A percentile compares a stretch with the other conserved stretches of the same genome.
Evolutionary conservation across 2,329 filamentous ascomycete genomes (phyloP).

Genomic region (Penicillium nordicum): DNA sequence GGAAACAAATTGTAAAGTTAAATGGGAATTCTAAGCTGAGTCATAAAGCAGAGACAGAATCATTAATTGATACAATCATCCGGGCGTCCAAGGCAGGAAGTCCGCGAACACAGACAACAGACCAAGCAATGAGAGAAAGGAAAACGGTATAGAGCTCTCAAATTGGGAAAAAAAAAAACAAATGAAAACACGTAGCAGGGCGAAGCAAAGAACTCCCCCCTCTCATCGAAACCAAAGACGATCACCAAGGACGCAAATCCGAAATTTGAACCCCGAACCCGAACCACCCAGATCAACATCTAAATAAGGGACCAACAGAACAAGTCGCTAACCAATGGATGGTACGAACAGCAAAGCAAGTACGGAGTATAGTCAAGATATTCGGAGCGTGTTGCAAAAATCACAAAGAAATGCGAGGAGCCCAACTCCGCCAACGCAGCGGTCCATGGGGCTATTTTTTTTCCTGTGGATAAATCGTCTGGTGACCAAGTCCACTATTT

Average conservation of each 20-base stretch:
- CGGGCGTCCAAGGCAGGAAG: slow-evolving; percentile 2
- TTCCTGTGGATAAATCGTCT: neutral
- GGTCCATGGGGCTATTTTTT: neutral
- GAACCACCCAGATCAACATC: slow-evolving; percentile 1
- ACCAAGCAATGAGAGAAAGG: slow-evolving; percentile 11
- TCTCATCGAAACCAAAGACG: neutral
- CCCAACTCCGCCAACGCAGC: slow-evolving; percentile 20
- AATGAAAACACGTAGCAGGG: slow-evolving; percentile 3
- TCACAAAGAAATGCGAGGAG: slow-evolving; percentile 13
- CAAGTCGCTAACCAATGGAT: slow-evolving; percentile 5
- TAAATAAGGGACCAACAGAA: slow-evolving; percentile 1
- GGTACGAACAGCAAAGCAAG: slow-evolving; percentile 5
- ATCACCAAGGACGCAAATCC: neutral
- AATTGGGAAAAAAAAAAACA: slow-evolving; percentile 13
- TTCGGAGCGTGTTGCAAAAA: slow-evolving; percentile 12
- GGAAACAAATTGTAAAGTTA: slow-evolving; percentile 5
- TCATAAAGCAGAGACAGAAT: slow-evolving; percentile 17
- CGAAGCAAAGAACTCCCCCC: slow-evolving; percentile 6
- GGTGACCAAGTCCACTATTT: neutral
- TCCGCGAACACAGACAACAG: slow-evolving; percentile 7
- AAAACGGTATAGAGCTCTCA: slow-evolving; percentile 27
- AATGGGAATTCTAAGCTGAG: slow-evolving; percentile 14
- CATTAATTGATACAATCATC: slow-evolving; percentile 24
- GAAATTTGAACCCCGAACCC: neutral
- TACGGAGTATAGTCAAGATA: slow-evolving; percentile 16